phyloP scores from a whole-genome alignment of 345 rosid genomes.

The Nephelium lappaceum region DNA sequence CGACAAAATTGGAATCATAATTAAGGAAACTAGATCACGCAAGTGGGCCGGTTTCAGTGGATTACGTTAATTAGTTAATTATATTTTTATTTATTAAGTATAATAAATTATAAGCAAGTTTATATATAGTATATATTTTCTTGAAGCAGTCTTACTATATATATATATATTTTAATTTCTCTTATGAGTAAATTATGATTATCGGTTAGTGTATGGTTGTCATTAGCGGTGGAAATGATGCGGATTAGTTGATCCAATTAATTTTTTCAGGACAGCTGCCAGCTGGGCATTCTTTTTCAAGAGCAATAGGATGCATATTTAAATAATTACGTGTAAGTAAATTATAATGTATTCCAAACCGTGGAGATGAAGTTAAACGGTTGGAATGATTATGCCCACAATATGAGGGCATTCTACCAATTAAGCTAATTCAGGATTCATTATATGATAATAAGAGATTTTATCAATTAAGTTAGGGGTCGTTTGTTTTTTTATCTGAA shows the following conservation, averaged over 20 bases:
- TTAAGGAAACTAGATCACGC: background rate
- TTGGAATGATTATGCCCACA: too few relatives aligned
- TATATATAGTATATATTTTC: too few relatives aligned
- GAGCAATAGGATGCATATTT: background rate
- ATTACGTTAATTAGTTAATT: background rate
- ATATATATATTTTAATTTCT: background rate
- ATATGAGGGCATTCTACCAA: too few relatives aligned
- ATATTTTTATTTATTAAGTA: background rate
- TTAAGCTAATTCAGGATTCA: too few relatives aligned
- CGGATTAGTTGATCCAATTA: background rate
- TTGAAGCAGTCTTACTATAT: background rate
- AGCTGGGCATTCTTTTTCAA: background rate
- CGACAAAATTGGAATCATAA: background rate
- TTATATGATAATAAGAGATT: too few relatives aligned
- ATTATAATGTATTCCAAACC: too few relatives aligned
- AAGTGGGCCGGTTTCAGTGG: constrained; percentile 2
- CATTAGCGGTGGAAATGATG: background rate
- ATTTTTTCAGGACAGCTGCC: background rate
- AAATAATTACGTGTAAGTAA: too few relatives aligned
- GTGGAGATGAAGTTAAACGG: too few relatives aligned
- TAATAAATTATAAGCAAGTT: background rate
- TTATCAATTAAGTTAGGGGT: too few relatives aligned
- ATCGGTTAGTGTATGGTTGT: background rate
- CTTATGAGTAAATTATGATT: background rate
- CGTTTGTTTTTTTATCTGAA: too few relatives aligned